Conservation (phyloP, 305 asterid species). For the Fraxinus dipetala region DNA sequence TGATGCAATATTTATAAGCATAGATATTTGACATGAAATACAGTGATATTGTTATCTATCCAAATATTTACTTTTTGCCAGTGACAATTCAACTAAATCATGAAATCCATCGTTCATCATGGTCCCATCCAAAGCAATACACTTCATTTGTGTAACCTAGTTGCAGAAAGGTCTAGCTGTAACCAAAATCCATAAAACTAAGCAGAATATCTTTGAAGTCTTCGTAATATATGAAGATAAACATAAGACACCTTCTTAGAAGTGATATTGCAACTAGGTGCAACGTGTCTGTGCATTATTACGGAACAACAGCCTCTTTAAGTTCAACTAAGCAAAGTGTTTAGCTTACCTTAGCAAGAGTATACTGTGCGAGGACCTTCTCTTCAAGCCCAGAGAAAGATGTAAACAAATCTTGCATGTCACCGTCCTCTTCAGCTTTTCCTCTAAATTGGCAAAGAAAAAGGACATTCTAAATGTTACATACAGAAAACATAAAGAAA, state of each 20-base stretch:
- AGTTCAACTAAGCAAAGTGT: constrained; percentile 24
- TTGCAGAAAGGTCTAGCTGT: neutral
- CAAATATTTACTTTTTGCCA: neutral
- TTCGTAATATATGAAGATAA: neutral
- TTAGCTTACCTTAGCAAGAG: constrained; percentile 79
- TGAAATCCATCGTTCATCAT: neutral
- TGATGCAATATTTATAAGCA: neutral
- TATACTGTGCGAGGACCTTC: constrained; percentile 86
- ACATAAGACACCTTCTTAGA: neutral
- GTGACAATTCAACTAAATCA: neutral
- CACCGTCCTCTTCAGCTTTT: constrained; percentile 69
- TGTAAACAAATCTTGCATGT: constrained; percentile 70
- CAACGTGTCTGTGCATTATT: neutral
- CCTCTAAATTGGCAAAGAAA: constrained; percentile 47
- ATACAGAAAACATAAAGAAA: constrained; percentile 16
- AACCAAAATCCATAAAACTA: neutral
- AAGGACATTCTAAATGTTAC: constrained; percentile 20
- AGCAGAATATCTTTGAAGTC: neutral
- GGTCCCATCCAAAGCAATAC: neutral
- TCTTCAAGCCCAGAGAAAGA: constrained; percentile 88
- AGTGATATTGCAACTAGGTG: neutral
- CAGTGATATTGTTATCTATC: neutral
- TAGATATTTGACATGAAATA: neutral
- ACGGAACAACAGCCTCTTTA: neutral
- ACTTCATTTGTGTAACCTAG: neutral